Evolutionary conservation across 768 basidiomycete genomes (phyloP).

Genomic region (Panaeolus cyanescens): DNA sequence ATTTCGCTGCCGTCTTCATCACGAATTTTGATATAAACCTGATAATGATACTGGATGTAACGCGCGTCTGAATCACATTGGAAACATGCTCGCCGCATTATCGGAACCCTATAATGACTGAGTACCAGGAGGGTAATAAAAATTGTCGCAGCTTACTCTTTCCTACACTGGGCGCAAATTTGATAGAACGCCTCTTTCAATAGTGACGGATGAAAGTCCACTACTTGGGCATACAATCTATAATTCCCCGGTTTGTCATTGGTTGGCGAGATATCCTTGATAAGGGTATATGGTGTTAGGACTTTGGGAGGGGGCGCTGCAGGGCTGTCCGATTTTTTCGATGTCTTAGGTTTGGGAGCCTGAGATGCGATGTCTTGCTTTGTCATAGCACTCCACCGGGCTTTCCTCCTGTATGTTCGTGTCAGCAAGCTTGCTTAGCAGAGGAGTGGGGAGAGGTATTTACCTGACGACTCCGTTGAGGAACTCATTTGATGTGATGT

Average conservation of each 20-base stretch:
- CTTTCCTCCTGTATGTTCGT: slow-evolving; percentile 24
- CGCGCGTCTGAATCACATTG: slow-evolving; percentile 57
- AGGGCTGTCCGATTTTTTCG: background rate
- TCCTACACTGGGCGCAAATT: slow-evolving; percentile 54
- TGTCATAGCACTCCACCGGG: slow-evolving; percentile 25
- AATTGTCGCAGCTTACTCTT: slow-evolving; percentile 38
- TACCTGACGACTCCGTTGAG: slow-evolving; percentile 45
- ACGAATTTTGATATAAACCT: slow-evolving; percentile 51
- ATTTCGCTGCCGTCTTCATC: slow-evolving; percentile 48
- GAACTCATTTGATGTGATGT: slow-evolving; percentile 35
- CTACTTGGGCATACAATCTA: slow-evolving; percentile 47
- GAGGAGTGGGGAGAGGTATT: slow-evolving; percentile 7
- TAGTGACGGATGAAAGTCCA: slow-evolving; percentile 57
- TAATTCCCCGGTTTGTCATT: slow-evolving; percentile 38
- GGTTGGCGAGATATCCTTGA: slow-evolving; percentile 37
- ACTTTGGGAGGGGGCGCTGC: background rate
- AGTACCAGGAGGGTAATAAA: background rate
- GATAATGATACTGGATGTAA: slow-evolving; percentile 48
- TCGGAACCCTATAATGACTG: slow-evolving; percentile 40
- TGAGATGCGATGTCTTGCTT: background rate
- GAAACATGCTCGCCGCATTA: slow-evolving; percentile 44
- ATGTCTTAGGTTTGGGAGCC: background rate
- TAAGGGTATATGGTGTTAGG: slow-evolving; percentile 19
- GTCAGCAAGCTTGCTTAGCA: background rate
- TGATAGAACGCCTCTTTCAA: slow-evolving; percentile 49